Evolutionary conservation across 306 rosid genomes (phyloP), one percentile per base, ranked within the genome.

Genomic region (Trichosanthes truncata): DNA sequence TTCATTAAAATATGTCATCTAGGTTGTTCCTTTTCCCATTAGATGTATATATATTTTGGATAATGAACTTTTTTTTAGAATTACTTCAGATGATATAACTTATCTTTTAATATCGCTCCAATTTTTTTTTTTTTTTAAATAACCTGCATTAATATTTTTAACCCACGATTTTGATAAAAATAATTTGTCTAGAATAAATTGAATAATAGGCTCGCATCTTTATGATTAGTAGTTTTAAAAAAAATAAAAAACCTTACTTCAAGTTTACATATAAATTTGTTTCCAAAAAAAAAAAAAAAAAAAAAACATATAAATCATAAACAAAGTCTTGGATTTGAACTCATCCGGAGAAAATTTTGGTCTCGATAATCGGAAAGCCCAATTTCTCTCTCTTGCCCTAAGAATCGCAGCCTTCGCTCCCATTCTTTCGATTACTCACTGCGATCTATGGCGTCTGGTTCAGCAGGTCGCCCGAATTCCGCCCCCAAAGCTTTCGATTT

Each of bases 361-460:
- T 69, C 35, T 69, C 35, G 75, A 68, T 63, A 31, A 31, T 31
- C 43, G 23, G 12, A 31, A 33, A 63, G 3, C 43, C 7, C 68
- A 9, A 20, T 29, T 51, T 67, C 20, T 18, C 55, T 55, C 23
- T 52, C 11, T 67, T 43, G n/a, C 85, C 86, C 83, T 81, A 82
- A 4, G 21, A 68, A 25, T 36, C 72, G 45, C 26, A 21, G 26
- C 56, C 49, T 56, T 56, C n/a, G 68, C n/a, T 6, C 61, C 14
- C 31, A 55, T 55, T 76, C 20, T 14, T 17, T 41, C 55, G 33
- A 77, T 86, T 82, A 8, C 20, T 48, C 59, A 59, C 62, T 67
- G 25, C 59, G 79, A 26, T 2, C 76, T 84, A 93, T 93, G 98
- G 97, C 96, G 68, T 93, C 99, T 68, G 99, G 99, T 81, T 93